Base-by-base conservation (phyloP, 345 rosid genomes). In the Hypericum perforatum region DNA sequence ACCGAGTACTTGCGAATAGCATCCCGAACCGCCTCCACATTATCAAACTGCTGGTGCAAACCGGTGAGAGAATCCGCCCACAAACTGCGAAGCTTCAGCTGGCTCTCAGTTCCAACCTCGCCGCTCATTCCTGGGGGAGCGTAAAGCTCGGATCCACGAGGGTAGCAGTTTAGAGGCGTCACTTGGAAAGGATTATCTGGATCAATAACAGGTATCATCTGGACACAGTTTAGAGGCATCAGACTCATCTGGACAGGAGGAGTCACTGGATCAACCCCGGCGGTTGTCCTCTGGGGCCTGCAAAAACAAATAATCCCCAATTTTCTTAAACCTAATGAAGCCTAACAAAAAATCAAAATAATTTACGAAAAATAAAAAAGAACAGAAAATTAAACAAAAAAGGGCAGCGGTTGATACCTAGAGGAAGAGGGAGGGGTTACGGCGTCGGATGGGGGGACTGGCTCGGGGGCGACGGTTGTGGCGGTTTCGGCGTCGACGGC, bases 61-160 rank as follows among this genome's bases (percentile, higher is more conserved):
- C 70, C 70, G n/a, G 70, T 65, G 43, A 65, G 59, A 52, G 64
- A 59, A 41, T 65, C 59, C 43, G 45, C 60, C 70, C 70, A 65
- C 32, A 51, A 56, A 55, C 57, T 63, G 38, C 57, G 49, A 57
- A 70, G 65, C 45, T 72, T 66, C 50, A 50, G 65, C 59, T 63
- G 69, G 11, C 52, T 51, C 43, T 9, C 9, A 29, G 29, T 40
- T 12, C 9, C 53, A 11, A 40, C 10, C 9, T 39, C 47, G 22
- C 38, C 38, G 50, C 7, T 14, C 52, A 42, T 53, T 49, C 59
- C 32, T 4, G 32, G 32, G 32, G 32, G 1, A 1, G 4, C 2
- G 32, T 22, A 22, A 22, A 22, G 32, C 1, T 22, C 32, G 32
- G 32, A 22, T 22, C 4, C 32, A 22, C 2, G 32, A 22, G 32